A percentile compares a stretch with the other conserved stretches of the same genome.
These are phyloP conservation scores for Phytophthora europaea DNA, from an alignment of 352 stramenopile genomes.

Conservation along the genomic window DNA sequence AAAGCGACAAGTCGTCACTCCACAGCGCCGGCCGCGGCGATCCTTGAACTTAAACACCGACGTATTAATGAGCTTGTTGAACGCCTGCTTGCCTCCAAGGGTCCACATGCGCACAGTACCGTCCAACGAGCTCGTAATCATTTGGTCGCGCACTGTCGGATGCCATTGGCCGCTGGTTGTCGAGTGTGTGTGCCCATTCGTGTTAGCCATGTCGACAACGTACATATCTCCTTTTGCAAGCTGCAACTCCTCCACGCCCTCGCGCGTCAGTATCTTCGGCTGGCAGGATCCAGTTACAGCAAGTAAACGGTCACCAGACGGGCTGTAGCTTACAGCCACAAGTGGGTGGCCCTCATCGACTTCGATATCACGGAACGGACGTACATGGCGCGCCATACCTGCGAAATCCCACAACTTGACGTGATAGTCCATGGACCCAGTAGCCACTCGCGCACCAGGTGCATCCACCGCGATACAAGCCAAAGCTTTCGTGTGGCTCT, in stretches of 20 bases:
- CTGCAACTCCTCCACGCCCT: conserved; percentile 84
- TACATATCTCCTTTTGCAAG: conserved; percentile 91
- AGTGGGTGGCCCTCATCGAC: conserved; percentile 85
- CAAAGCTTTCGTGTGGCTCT: conserved; percentile 70
- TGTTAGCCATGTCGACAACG: conserved; percentile 88
- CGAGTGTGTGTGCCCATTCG: conserved; percentile 83
- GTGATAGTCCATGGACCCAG: conserved; percentile 87
- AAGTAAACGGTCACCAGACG: conserved; percentile 80
- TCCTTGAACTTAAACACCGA: conserved; percentile 88
- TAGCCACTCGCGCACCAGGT: conserved; percentile 74
- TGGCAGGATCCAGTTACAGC: conserved; percentile 77
- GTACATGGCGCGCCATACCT: conserved; percentile 84
- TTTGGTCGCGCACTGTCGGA: conserved; percentile 68
- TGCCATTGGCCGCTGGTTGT: conserved; percentile 81
- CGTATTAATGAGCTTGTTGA: conserved; percentile 87
- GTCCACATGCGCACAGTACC: conserved; percentile 85
- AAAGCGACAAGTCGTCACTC: conserved; percentile 81
- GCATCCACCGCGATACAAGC: conserved; percentile 77
- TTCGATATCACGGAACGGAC: conserved; percentile 83
- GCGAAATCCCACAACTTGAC: conserved; percentile 91
- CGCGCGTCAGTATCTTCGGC: conserved; percentile 78
- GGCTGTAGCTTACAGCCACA: conserved; percentile 84
- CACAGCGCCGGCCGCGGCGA: conserved; percentile 73
- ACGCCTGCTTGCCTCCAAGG: conserved; percentile 71
- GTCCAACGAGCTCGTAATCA: conserved; percentile 86